These are phyloP conservation scores for Eucalyptus erythrocorys DNA, from an alignment of 345 rosid species.

Conservation along the genomic window DNA sequence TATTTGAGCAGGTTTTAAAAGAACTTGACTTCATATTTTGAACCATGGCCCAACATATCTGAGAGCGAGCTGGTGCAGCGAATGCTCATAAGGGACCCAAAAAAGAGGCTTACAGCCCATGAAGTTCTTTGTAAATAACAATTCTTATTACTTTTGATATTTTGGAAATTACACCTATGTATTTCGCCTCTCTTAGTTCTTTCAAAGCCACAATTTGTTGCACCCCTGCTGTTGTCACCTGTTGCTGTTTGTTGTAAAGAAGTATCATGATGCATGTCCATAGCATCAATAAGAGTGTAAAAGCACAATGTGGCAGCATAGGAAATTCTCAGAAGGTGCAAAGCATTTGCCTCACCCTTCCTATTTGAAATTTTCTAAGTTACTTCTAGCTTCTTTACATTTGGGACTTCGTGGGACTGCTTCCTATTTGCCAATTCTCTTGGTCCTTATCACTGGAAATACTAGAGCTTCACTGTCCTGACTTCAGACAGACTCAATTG, in stretches of 20 bases:
- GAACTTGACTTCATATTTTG: constrained; percentile 84
- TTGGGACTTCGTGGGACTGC: background rate
- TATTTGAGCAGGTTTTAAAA: constrained; percentile 89
- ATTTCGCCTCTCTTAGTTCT: background rate
- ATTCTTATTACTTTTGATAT: background rate
- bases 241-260: background rate
- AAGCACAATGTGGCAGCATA: background rate
- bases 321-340: background rate
- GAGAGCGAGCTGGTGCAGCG: constrained; percentile 64
- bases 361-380: background rate
- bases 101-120: constrained; percentile 68
- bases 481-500: background rate
- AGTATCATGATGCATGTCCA: background rate
- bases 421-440: background rate
- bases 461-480: background rate
- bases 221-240: background rate
- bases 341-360: background rate
- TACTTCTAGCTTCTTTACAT: background rate
- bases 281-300: background rate
- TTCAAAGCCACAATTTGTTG: background rate
- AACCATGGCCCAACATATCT: constrained; percentile 96
- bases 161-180: background rate
- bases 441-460: background rate
- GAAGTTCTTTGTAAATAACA: constrained; percentile 76
- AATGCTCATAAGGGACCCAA: constrained; percentile 84